A percentile compares a stretch with the other conserved stretches of the same genome.
Conservation (phyloP, 1,139 yeast genomes). For the Saccharomyces pastorianus region DNA sequence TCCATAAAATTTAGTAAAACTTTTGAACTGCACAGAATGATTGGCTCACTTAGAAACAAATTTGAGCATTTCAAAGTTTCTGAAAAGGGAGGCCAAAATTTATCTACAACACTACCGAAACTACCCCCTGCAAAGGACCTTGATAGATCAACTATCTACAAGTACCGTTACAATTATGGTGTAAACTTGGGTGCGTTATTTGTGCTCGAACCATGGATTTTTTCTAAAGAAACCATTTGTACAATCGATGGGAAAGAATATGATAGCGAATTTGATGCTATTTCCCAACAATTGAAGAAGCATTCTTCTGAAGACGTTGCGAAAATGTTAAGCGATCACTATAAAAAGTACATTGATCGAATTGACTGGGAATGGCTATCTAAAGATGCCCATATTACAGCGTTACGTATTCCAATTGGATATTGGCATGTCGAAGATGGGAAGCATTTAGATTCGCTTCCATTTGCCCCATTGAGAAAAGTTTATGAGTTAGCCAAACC, state of each 20-base stretch:
- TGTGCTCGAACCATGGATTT: conserved; percentile 72
- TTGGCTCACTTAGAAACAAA: background rate
- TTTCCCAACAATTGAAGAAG: conserved; percentile 39
- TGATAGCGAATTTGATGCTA: conserved; percentile 60
- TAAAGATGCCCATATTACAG: conserved; percentile 54
- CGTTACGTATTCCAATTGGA: conserved; percentile 81
- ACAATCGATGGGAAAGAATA: background rate
- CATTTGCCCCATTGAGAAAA: conserved; percentile 45
- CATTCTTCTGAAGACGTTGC: conserved; percentile 51
- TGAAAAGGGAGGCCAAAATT: background rate
- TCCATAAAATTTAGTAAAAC: background rate
- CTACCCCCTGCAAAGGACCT: conserved; percentile 24
- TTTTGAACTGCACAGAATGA: background rate
- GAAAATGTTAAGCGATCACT: conserved; percentile 54
- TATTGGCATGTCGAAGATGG: conserved; percentile 81
- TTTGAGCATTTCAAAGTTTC: background rate
- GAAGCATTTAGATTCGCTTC: conserved; percentile 43
- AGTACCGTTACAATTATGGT: conserved; percentile 65
- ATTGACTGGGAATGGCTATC: conserved; percentile 71
- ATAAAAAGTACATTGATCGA: conserved; percentile 51
- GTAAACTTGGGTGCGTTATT: conserved; percentile 83
- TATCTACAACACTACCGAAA: background rate
- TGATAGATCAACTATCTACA: conserved; percentile 50
- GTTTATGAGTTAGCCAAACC: conserved; percentile 54
- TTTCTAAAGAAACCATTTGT: conserved; percentile 38